phyloP scores from a whole-genome alignment of 2,329 filamentous ascomycete species.

The Dactylellina cionopaga region DNA sequence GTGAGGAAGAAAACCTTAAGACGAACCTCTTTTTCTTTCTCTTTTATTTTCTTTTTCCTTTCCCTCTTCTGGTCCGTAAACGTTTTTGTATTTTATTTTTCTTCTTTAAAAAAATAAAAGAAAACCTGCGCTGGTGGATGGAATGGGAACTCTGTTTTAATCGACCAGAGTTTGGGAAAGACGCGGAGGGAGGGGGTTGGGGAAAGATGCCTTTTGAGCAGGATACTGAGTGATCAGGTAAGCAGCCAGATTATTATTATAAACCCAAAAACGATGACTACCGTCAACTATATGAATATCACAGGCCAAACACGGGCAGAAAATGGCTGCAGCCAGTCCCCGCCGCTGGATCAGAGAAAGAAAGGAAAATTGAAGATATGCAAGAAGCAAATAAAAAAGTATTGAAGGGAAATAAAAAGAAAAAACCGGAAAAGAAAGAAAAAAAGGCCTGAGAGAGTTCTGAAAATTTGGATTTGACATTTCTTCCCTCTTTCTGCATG shows the following conservation, averaged over 20 bases:
- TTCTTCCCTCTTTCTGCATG: constrained; percentile 30
- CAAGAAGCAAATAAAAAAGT: constrained; percentile 40
- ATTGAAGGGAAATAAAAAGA: constrained; percentile 3
- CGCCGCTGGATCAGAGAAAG: background rate
- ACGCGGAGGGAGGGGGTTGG: constrained; percentile 49
- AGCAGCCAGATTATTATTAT: constrained; percentile 49
- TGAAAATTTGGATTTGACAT: constrained; percentile 50
- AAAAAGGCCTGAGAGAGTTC: too few relatives aligned
- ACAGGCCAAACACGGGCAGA: constrained; percentile 46
- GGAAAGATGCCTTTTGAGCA: constrained; percentile 51
- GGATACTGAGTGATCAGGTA: constrained; percentile 50
- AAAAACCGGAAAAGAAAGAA: constrained; percentile 4
- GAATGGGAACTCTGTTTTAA: constrained; percentile 25
- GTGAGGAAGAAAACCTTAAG: constrained; percentile 21
- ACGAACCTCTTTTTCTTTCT: constrained; percentile 46
- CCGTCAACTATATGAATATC: constrained; percentile 20
- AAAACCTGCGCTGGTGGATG: constrained; percentile 24
- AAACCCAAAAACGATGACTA: constrained; percentile 41
- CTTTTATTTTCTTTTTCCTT: constrained; percentile 17
- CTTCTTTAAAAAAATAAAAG: constrained; percentile 21
- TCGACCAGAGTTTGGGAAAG: constrained; percentile 33
- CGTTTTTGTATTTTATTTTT: constrained; percentile 9
- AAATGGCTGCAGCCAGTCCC: constrained; percentile 9
- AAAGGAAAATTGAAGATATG: constrained; percentile 24
- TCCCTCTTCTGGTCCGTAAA: constrained; percentile 14